Evolutionary conservation across 1,284 basidiomycete species (phyloP).

Genomic region (Papiliotrema laurentii): DNA sequence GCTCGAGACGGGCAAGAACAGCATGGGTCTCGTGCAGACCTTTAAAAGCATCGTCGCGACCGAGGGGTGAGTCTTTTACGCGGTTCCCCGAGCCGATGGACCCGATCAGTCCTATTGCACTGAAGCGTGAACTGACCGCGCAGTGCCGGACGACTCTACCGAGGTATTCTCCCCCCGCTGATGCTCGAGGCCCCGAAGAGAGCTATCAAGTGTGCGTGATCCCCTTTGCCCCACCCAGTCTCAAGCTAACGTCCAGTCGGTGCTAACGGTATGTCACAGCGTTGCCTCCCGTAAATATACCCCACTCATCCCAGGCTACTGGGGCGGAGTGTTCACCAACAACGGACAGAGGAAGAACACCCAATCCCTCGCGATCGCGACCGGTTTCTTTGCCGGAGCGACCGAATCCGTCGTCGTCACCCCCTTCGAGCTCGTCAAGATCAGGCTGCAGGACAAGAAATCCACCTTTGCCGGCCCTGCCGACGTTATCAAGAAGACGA

Average conservation of each 20-base stretch:
- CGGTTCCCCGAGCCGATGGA: too few species aligned
- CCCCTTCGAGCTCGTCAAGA: conserved; percentile 96
- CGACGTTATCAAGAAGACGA: conserved; percentile 77
- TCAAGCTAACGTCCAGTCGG: not conserved
- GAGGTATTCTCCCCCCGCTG: conserved; percentile 89
- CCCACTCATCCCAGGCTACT: conserved; percentile 57
- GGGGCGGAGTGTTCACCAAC: conserved; percentile 63
- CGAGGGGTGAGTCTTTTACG: conserved; percentile 55
- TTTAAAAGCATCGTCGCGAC: conserved; percentile 64
- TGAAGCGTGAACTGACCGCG: conserved; percentile 7
- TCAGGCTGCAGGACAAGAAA: conserved; percentile 85
- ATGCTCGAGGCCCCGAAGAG: conserved; percentile 96
- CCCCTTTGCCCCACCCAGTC: not conserved
- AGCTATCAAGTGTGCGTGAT: conserved; percentile 84
- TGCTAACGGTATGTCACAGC: not conserved
- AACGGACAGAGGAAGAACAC: conserved; percentile 78
- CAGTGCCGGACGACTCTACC: conserved; percentile 78
- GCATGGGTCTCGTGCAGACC: conserved; percentile 67
- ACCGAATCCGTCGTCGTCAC: conserved; percentile 86
- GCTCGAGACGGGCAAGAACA: conserved; percentile 74
- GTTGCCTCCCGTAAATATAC: not conserved
- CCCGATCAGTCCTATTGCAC: too few species aligned
- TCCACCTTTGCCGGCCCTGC: conserved; percentile 84
- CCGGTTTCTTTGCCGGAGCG: conserved; percentile 89
- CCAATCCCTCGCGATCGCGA: conserved; percentile 76